A percentile compares a stretch with the other conserved stretches of the same genome.
These are phyloP conservation scores for Talaromyces atroroseus DNA, from an alignment of 2,329 filamentous ascomycete species.

Conservation along the genomic window DNA sequence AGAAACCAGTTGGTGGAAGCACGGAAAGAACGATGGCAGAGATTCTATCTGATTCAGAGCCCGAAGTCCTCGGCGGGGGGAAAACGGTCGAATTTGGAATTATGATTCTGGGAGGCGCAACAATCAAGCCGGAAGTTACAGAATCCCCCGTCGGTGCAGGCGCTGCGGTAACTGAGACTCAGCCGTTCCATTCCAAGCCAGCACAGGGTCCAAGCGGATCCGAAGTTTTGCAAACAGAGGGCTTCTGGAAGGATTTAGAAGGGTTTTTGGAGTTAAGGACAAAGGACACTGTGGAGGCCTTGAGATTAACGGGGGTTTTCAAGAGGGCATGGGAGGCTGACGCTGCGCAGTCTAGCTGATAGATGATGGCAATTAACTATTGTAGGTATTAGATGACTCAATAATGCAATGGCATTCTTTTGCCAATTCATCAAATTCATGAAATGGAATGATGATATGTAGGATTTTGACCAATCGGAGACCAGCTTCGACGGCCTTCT, in stretches of 20 bases:
- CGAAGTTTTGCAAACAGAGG: conserved; percentile 60
- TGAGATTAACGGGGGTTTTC: conserved; percentile 62
- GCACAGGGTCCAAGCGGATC: conserved; percentile 53
- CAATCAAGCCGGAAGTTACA: conserved; percentile 35
- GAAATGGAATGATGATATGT: not conserved
- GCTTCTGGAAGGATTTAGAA: conserved; percentile 82
- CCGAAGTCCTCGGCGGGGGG: conserved; percentile 34
- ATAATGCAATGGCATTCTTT: not conserved
- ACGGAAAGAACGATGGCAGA: conserved; percentile 74
- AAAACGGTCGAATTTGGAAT: conserved; percentile 67
- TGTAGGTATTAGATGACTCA: not conserved
- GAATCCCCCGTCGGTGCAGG: conserved; percentile 16
- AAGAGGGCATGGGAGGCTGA: conserved; percentile 59
- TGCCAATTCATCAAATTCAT: not conserved
- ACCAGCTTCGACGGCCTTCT: not conserved
- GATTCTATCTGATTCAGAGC: conserved; percentile 53
- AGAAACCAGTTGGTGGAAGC: conserved; percentile 62
- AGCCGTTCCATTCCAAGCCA: conserved; percentile 25
- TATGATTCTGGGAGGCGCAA: conserved; percentile 77
- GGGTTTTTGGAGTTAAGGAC: conserved; percentile 75
- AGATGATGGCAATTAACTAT: not conserved
- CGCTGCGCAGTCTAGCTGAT: conserved; percentile 1
- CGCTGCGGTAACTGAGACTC: conserved; percentile 27
- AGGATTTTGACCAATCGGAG: not conserved
- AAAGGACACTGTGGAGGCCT: conserved; percentile 62